Evolutionary conservation across 345 rosid genomes (phyloP), one percentile per base, ranked within the genome.

Genomic region (Brassica juncea): DNA sequence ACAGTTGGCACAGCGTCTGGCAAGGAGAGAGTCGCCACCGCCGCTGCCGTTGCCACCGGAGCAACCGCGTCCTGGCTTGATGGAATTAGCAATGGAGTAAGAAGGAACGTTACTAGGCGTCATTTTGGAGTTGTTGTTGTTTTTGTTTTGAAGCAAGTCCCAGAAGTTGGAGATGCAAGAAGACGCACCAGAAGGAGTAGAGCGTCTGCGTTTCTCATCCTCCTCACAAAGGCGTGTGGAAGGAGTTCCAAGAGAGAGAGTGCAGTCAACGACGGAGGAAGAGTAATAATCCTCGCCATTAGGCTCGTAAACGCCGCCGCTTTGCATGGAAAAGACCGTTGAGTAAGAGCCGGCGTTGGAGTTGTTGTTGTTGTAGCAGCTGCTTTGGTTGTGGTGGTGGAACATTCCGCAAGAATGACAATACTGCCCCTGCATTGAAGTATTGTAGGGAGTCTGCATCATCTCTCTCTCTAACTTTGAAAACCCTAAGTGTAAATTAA

Each of bases 1-100:
- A 37, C 97, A 92, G 86, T 92, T 92, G 49, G 97, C 94, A 31
- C 97, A 92, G 0, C 97, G 94, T 77, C 97, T 94, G 55, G 94
- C 88, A 30, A 92, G 87, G 31, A 88, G 91, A 5, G 91, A 82
- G 47, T 92, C 80, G 9, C 83, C 82, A 2, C 62, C 72, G 1
- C 65, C 31, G 31, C 31, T 28, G 0, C 82, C 83, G 1, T 68
- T 64, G 0, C 77, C 68, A 9, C 85, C 70, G 15, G 76, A 65
- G 49, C 72, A 65, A 39, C 82, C 82, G 12, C 74, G 61, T 25
- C 75, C 71, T 35, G 47, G 28, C 34, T 81, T 81, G 55, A 32
- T 77, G 11, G 52, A 30, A 37, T 37, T 66, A 19, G 70, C 42
- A 42, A 71, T 37, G 2, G 79, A 35, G 44, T 84, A 30, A 66